phyloP scores from a whole-genome alignment of 2,329 filamentous ascomycete genomes.

The Cercospora citrullina region DNA sequence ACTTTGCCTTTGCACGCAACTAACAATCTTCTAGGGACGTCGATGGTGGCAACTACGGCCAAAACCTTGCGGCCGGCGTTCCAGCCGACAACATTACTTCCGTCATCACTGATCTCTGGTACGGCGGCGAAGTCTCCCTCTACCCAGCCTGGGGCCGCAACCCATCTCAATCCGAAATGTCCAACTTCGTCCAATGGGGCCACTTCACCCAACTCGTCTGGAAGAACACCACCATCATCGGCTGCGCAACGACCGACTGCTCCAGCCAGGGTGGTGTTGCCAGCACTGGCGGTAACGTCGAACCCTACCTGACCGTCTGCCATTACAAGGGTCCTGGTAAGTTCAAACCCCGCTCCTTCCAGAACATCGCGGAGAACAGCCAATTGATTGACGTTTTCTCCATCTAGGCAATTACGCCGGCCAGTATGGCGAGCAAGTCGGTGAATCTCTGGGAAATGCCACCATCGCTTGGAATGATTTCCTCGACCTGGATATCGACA shows the following conservation, averaged over 20 bases:
- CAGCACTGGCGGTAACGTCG: slow-evolving; percentile 42
- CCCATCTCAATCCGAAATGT: slow-evolving; percentile 49
- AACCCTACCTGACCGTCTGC: slow-evolving; percentile 74
- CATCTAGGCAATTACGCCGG: slow-evolving; percentile 21
- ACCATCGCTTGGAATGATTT: slow-evolving; percentile 11
- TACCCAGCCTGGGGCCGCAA: slow-evolving; percentile 44
- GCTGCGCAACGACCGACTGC: slow-evolving; percentile 62
- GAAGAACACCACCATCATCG: slow-evolving; percentile 61
- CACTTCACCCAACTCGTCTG: slow-evolving; percentile 76
- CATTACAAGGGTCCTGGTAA: slow-evolving; percentile 76
- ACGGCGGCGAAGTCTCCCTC: slow-evolving; percentile 71
- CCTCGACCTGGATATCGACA: neutral
- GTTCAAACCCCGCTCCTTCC: slow-evolving; percentile 30
- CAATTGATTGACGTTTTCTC: neutral
- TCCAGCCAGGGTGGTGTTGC: slow-evolving; percentile 44
- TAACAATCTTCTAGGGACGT: neutral
- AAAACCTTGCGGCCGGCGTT: slow-evolving; percentile 80
- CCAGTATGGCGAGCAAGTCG: slow-evolving; percentile 20
- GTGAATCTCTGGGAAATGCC: slow-evolving; percentile 5
- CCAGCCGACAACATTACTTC: slow-evolving; percentile 57
- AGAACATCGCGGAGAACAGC: neutral
- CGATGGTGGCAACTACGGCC: slow-evolving; percentile 70
- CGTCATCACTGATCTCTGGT: slow-evolving; percentile 79
- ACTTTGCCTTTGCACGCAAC: neutral
- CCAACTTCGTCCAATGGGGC: slow-evolving; percentile 65